A percentile compares a stretch with the other conserved stretches of the same genome.
phyloP scores from a whole-genome alignment of 2,329 filamentous ascomycete genomes.

The Neocucurbitaria cava region DNA sequence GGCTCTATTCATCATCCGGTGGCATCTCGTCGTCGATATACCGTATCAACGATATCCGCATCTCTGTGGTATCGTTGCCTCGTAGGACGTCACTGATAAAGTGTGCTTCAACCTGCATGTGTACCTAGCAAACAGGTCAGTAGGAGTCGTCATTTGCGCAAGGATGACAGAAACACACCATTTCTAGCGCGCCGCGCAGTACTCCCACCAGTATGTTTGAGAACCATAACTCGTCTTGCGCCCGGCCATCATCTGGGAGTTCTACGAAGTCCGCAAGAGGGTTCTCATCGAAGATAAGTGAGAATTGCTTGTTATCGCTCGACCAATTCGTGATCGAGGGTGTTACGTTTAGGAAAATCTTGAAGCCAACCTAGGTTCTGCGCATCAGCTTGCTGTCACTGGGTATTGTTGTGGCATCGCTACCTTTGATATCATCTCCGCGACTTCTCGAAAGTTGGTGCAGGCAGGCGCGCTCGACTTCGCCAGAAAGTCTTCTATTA shows the following conservation, averaged over 20 bases:
- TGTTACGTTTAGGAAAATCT: conserved; percentile 97
- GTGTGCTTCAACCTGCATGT: conserved; percentile 98
- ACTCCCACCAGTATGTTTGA: conserved; percentile 97
- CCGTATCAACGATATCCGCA: conserved; percentile 88
- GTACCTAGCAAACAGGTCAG: conserved; percentile 60
- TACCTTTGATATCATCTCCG: conserved; percentile 94
- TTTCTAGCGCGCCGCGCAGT: conserved; percentile 87
- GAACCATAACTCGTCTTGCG: conserved; percentile 98
- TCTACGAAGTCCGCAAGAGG: conserved; percentile 97
- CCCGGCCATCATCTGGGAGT: conserved; percentile 90
- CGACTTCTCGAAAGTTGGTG: conserved; percentile 91
- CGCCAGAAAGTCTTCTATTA: conserved; percentile 97
- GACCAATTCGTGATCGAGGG: conserved; percentile 96
- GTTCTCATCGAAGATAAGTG: conserved; percentile 94
- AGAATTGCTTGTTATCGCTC: conserved; percentile 94
- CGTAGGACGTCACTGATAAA: conserved; percentile 93
- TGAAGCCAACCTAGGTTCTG: conserved; percentile 81
- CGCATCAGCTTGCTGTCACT: conserved; percentile 10
- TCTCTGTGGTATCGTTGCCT: conserved; percentile 95
- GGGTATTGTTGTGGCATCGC: not conserved
- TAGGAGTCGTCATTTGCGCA: not conserved
- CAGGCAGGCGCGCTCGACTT: conserved; percentile 92
- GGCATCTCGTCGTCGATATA: conserved; percentile 99
- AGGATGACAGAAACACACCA: conserved; percentile 65
- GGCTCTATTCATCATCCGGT: conserved; percentile 83